Evolutionary conservation across 306 rosid species (phyloP).

Genomic region (Boehmeria nivea): DNA sequence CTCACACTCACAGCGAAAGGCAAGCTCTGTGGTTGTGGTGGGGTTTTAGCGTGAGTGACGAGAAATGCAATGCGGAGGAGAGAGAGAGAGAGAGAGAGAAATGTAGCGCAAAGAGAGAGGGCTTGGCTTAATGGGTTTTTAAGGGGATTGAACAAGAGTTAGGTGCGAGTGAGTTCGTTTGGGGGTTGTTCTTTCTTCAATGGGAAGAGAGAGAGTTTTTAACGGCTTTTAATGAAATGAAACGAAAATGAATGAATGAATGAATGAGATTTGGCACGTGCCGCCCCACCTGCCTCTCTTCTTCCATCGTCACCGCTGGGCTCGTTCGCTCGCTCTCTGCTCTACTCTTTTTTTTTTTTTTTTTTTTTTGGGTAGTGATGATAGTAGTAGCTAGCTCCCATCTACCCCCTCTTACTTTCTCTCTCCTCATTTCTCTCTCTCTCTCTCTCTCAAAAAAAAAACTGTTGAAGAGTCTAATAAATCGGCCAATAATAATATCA

Average conservation of each 20-base stretch:
- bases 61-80: too few species aligned
- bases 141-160: constrained; percentile 23
- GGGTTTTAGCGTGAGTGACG: too few species aligned
- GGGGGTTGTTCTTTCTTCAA: too few species aligned
- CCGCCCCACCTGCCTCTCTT: constrained; percentile 29
- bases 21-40: too few species aligned
- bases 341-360: not conserved
- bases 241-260: too few species aligned
- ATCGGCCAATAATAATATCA: too few species aligned
- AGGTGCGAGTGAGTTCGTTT: constrained; percentile 45
- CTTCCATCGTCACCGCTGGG: constrained; percentile 31
- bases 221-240: constrained; percentile 25
- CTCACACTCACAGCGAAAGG: too few species aligned
- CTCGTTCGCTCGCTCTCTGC: not conserved
- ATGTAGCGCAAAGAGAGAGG: not conserved
- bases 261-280: constrained; percentile 63
- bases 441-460: too few species aligned
- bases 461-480: too few species aligned
- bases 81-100: not conserved
- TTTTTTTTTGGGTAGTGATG: not conserved
- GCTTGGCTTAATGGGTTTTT: not conserved
- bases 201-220: constrained; percentile 13
- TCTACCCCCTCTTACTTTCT: constrained; percentile 19
- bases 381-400: constrained; percentile 32
- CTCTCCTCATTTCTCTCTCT: too few species aligned